These are phyloP conservation scores for Trichoderma gamsii DNA, from an alignment of 495 filamentous ascomycete genomes.

Conservation along the genomic window DNA sequence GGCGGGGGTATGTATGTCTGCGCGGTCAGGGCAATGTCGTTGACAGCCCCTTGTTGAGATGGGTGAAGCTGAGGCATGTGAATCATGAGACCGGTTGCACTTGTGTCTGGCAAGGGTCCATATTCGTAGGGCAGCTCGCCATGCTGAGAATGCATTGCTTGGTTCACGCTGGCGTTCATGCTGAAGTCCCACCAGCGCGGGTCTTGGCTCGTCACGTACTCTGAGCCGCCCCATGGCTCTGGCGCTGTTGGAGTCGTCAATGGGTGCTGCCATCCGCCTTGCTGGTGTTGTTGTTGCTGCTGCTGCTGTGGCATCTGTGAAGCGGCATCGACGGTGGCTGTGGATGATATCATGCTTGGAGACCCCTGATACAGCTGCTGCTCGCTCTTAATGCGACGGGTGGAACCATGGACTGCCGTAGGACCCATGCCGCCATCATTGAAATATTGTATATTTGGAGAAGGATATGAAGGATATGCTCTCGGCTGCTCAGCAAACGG, in stretches of 20 bases:
- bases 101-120: slow-evolving; percentile 17
- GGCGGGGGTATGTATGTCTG: slow-evolving; percentile 14
- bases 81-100: slow-evolving; percentile 32
- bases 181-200: not conserved
- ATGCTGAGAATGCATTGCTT: slow-evolving; percentile 18
- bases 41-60: slow-evolving; percentile 22
- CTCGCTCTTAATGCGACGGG: slow-evolving; percentile 15
- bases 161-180: slow-evolving; percentile 13
- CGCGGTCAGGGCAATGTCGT: slow-evolving; percentile 17
- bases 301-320: slow-evolving; percentile 17
- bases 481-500: slow-evolving; percentile 4
- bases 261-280: slow-evolving; percentile 26
- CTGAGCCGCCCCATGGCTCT: slow-evolving; percentile 17
- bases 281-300: slow-evolving; percentile 3
- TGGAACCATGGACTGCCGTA: not conserved
- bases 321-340: not conserved
- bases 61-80: slow-evolving; percentile 33
- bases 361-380: slow-evolving; percentile 9
- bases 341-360: not conserved
- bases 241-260: slow-evolving; percentile 1
- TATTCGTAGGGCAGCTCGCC: slow-evolving; percentile 7
- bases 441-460: slow-evolving; percentile 15
- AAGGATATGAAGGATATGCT: slow-evolving; percentile 7
- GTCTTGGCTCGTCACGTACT: slow-evolving; percentile 21
- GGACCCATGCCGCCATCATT: not conserved